Percentiles rank a stretch among this genome's conserved stretches.
Evolutionary conservation across 2,329 filamentous ascomycete genomes (phyloP).

Genomic region (Phaeosphaeriaceae sp.): DNA sequence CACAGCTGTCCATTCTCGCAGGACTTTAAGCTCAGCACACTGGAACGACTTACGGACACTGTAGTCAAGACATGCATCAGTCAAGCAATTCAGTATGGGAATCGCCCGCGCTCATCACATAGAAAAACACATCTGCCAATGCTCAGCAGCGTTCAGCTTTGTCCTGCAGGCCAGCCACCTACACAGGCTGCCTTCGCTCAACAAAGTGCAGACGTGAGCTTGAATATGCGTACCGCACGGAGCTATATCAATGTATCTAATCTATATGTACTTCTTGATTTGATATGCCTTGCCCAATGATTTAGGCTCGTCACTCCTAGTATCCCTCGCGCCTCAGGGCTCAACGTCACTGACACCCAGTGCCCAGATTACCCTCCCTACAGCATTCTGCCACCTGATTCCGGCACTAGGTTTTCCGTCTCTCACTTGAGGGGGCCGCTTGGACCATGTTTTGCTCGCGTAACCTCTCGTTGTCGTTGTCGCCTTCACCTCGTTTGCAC

Average conservation of each 20-base stretch:
- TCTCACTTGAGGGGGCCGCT: slow-evolving; percentile 9
- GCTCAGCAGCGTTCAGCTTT: not conserved
- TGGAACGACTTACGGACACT: too few relatives aligned
- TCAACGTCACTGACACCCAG: not conserved
- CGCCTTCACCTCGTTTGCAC: slow-evolving; percentile 3
- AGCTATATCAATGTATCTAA: not conserved
- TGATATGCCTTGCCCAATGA: not conserved
- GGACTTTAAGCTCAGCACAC: too few relatives aligned
- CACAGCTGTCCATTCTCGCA: too few relatives aligned
- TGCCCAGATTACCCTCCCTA: not conserved
- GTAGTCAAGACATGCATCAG: too few relatives aligned
- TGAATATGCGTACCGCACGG: not conserved
- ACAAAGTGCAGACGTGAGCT: not conserved
- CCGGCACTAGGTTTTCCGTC: not conserved
- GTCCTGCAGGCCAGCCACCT: not conserved
- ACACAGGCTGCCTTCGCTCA: not conserved
- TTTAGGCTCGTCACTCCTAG: not conserved
- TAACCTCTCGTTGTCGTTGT: not conserved
- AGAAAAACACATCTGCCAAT: too few relatives aligned
- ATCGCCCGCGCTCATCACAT: too few relatives aligned
- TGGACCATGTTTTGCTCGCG: slow-evolving; percentile 11
- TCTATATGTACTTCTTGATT: not conserved
- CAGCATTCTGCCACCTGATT: not conserved
- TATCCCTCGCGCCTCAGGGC: not conserved
- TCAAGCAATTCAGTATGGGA: too few relatives aligned